phyloP scores from a whole-genome alignment of 208 protist genomes.

The Leptomonas pyrrhocoris region DNA sequence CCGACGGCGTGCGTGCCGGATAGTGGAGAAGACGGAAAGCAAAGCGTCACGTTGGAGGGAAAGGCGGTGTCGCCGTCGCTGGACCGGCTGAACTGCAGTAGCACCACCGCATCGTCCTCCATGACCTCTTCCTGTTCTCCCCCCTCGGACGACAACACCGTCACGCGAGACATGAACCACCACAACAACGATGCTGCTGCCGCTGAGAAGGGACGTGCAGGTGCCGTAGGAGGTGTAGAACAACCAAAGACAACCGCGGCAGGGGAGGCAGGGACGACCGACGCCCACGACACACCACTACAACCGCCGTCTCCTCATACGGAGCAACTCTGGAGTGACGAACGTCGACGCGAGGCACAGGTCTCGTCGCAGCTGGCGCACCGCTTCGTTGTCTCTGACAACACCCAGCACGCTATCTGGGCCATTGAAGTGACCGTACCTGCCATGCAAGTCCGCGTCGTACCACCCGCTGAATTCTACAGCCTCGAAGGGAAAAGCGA shows the following conservation, averaged over 20 bases:
- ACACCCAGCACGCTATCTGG: conserved; percentile 61
- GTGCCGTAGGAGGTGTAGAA: no score
- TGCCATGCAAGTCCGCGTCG: conserved; percentile 24
- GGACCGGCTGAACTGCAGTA: conserved; percentile 34
- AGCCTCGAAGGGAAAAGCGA: conserved; percentile 1
- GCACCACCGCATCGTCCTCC: conserved; percentile 22
- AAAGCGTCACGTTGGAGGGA: neutral
- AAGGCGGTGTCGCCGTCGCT: conserved; percentile 20
- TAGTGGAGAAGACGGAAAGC: neutral
- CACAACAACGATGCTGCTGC: neutral
- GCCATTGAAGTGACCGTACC: conserved; percentile 47
- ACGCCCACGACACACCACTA: no score
- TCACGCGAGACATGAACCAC: neutral
- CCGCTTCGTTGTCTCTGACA: conserved; percentile 61
- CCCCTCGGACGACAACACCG: neutral
- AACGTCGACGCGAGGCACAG: conserved; percentile 16
- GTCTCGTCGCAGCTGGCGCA: conserved; percentile 32
- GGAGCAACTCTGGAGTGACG: conserved; percentile 33
- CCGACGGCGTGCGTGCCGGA: neutral
- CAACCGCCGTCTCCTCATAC: neutral
- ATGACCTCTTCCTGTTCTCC: neutral
- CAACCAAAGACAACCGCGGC: neutral
- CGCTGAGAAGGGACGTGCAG: no score
- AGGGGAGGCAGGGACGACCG: neutral
- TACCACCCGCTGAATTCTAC: conserved; percentile 34